Evolutionary conservation across 768 basidiomycete genomes (phyloP), one percentile per base, ranked within the genome.

Genomic region (Lentinula lateritia): DNA sequence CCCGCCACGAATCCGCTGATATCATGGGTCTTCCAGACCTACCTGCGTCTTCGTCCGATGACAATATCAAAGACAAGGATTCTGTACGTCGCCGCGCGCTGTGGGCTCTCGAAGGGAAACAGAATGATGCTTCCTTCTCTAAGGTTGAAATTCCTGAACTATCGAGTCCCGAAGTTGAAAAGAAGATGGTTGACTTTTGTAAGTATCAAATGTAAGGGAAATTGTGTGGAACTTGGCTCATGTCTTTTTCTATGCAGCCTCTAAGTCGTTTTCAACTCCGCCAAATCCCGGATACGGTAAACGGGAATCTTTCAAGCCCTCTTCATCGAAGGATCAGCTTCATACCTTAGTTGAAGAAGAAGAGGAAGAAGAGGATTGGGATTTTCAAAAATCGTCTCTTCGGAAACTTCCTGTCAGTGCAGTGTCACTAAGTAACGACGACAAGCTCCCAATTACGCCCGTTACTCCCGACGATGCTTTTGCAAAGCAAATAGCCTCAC

Each of bases 61-160:
- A 89, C 69, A 85, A 85, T 66, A 75, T 89, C 67, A 87, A 84
- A 64, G 88, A 90, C 66, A 86, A 83, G 73, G 89, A 91, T 66
- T 92, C 92, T 16, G 81, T 92, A 42, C 87, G 93, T 42, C 85
- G 90, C 18, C 83, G 89, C 34, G 93, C 94, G 8, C 84, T 95
- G 46, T 89, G 84, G 83, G 89, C 92, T 12, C 82, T 96, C 50
- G 94, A 96, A 74, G 94, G 93, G 53, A 90, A 90, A 73, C 82
- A 86, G 2, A 87, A 88, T 64, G 87, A 88, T 64, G 72, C 85
- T 45, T 78, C 83, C 28, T 91, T 84, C 69, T 80, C 84, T 64
- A 90, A 84, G 67, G 92, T 94, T 20, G 89, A 93, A 75, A 93
- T 94, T 23, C 92, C 92, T 34, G 91, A 93, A 64, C 78, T 93